These are phyloP conservation scores for Rhododendron ovatum DNA, from an alignment of 148 eudicot genomes.

Conservation along the genomic window DNA sequence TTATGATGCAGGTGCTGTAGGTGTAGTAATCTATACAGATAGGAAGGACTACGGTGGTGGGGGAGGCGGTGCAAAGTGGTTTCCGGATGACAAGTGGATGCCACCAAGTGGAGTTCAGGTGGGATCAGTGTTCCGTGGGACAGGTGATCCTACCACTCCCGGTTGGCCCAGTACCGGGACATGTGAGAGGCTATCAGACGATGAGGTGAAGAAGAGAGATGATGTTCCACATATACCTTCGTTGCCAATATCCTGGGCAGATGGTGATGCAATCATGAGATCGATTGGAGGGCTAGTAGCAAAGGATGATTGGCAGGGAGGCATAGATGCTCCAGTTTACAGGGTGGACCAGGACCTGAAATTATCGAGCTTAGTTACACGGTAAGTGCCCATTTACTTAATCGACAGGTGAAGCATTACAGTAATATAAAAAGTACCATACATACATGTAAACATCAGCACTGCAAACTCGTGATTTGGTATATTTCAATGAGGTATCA, in stretches of 20 bases:
- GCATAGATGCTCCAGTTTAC: slow-evolving; percentile 39
- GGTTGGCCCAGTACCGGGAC: slow-evolving; percentile 52
- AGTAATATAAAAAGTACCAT: neutral
- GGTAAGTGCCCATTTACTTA: slow-evolving; percentile 16
- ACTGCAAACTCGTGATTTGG: neutral
- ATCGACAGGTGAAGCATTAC: neutral
- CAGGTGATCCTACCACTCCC: slow-evolving; percentile 57
- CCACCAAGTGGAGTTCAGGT: too few species aligned
- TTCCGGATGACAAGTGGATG: too few species aligned
- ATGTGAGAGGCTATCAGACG: slow-evolving; percentile 48
- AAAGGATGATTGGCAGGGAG: slow-evolving; percentile 55
- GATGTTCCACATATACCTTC: slow-evolving; percentile 55
- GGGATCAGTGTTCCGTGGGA: slow-evolving; percentile 16
- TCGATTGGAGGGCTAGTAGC: slow-evolving; percentile 41
- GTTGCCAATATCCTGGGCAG: slow-evolving; percentile 49
- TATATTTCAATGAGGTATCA: slow-evolving; percentile 11
- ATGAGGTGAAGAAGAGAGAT: slow-evolving; percentile 34
- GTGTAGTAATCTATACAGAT: too few species aligned
- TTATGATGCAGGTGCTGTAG: too few species aligned
- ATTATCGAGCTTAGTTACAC: slow-evolving; percentile 37
- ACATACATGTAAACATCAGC: neutral
- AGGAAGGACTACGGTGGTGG: too few species aligned
- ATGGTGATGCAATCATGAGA: slow-evolving; percentile 40
- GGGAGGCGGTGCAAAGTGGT: too few species aligned
- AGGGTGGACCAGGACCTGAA: slow-evolving; percentile 59